phyloP scores from a whole-genome alignment of 164 flowering plant genomes.

The grape (Vitis vinifera) region DNA sequence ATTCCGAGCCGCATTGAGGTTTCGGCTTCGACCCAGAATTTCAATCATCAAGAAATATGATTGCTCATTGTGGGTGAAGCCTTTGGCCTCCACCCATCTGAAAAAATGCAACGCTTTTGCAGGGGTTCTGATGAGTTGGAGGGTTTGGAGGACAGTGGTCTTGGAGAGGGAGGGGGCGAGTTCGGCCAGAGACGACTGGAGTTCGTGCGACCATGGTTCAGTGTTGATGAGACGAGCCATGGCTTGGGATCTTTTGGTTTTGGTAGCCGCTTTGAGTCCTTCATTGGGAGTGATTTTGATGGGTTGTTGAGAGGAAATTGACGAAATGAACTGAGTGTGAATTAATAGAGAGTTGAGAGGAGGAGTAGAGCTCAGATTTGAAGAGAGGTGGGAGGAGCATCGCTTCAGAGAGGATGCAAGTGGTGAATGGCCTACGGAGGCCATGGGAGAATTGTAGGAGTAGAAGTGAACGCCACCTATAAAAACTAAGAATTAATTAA shows the following conservation, averaged over 20 bases:
- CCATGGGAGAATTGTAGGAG: no score
- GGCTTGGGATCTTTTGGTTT: constrained; percentile 23
- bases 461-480: no score
- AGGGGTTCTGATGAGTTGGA: constrained; percentile 45
- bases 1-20: constrained; percentile 63
- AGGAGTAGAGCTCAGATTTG: no score
- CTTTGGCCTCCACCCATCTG: constrained; percentile 43
- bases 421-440: no score
- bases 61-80: constrained; percentile 44
- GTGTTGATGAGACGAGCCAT: constrained; percentile 38
- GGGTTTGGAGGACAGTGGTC: constrained; percentile 53
- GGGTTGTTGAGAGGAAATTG: no score
- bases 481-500: no score
- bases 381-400: no score
- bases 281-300: no score
- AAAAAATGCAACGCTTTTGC: constrained; percentile 60
- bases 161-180: constrained; percentile 39
- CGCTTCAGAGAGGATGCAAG: no score
- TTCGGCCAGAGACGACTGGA: constrained; percentile 46
- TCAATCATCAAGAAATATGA: constrained; percentile 55
- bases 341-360: no score
- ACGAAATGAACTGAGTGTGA: no score
- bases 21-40: constrained; percentile 48
- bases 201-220: constrained; percentile 32
- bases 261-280: constrained; percentile 18